phyloP scores from a whole-genome alignment of 2,329 filamentous ascomycete species.

The Mycosphaerella arachidis region DNA sequence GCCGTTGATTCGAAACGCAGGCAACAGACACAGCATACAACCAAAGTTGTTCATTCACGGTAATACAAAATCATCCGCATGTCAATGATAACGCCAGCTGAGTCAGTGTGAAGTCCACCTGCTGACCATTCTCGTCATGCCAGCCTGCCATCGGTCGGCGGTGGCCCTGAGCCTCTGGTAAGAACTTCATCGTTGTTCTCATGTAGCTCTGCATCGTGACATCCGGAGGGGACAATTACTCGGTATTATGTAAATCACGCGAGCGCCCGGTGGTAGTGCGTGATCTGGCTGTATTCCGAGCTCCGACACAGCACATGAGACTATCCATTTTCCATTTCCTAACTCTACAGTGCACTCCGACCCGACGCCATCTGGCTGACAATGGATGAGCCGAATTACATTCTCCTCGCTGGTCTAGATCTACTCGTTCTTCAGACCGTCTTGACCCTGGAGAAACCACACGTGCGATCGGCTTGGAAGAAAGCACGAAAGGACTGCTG shows the following conservation, averaged over 20 bases:
- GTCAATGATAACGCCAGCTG: no score
- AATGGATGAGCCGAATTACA: conserved; percentile 1
- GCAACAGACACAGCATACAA: no score
- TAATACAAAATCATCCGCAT: no score
- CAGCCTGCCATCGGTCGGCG: background rate
- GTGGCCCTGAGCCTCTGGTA: background rate
- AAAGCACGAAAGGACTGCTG: background rate
- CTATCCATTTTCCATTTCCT: background rate
- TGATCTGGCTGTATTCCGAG: background rate
- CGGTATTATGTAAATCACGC: background rate
- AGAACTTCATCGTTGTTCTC: background rate
- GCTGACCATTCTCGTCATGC: background rate
- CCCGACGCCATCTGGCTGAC: background rate
- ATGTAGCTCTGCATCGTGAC: background rate
- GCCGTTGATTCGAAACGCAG: no score
- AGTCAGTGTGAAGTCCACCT: background rate
- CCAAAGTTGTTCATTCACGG: no score
- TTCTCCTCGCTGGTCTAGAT: background rate
- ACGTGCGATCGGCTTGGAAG: background rate
- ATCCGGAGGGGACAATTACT: background rate
- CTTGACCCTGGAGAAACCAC: background rate
- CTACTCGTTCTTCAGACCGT: background rate
- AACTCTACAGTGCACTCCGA: background rate
- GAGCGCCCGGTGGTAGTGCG: background rate
- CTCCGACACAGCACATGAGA: background rate